phyloP scores from a whole-genome alignment of 768 basidiomycete species.

The Hericium coralloides region DNA sequence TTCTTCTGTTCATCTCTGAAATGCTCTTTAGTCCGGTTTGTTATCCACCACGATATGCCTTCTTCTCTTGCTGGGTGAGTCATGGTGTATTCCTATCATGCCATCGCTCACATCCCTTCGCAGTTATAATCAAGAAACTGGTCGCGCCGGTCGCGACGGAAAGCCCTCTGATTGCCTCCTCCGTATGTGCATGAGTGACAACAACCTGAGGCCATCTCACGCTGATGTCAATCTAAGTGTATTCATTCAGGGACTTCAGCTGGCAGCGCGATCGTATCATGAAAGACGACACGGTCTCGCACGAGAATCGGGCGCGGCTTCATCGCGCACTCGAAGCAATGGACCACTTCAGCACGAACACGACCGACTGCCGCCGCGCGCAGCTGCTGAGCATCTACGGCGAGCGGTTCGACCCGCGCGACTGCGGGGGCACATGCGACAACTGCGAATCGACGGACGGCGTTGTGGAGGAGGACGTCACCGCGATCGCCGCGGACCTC shows the following conservation, averaged over 20 bases:
- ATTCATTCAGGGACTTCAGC: slow-evolving; percentile 47
- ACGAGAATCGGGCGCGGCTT: slow-evolving; percentile 59
- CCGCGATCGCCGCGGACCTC: slow-evolving; percentile 43
- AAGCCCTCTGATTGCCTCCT: slow-evolving; percentile 76
- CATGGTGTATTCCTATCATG: no score
- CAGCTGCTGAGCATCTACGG: slow-evolving; percentile 87
- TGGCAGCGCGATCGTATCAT: slow-evolving; percentile 53
- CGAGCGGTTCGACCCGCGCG: slow-evolving; percentile 60
- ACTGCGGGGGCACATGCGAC: slow-evolving; percentile 73
- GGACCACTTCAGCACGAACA: slow-evolving; percentile 71
- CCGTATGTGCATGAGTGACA: slow-evolving; percentile 41
- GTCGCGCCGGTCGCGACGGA: slow-evolving; percentile 91
- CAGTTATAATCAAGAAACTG: slow-evolving; percentile 94
- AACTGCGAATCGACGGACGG: slow-evolving; percentile 43
- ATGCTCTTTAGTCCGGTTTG: slow-evolving; percentile 62
- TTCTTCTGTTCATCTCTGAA: not conserved
- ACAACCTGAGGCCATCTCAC: not conserved
- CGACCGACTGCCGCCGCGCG: slow-evolving; percentile 76
- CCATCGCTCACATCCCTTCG: not conserved
- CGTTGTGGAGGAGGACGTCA: slow-evolving; percentile 49
- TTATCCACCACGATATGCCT: slow-evolving; percentile 82
- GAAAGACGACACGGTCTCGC: slow-evolving; percentile 29
- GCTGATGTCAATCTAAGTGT: slow-evolving; percentile 38
- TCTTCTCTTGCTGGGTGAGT: slow-evolving; percentile 73
- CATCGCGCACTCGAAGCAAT: slow-evolving; percentile 58